Conservation (phyloP, 768 basidiomycete genomes). For the Leccinum subtestaceum region DNA sequence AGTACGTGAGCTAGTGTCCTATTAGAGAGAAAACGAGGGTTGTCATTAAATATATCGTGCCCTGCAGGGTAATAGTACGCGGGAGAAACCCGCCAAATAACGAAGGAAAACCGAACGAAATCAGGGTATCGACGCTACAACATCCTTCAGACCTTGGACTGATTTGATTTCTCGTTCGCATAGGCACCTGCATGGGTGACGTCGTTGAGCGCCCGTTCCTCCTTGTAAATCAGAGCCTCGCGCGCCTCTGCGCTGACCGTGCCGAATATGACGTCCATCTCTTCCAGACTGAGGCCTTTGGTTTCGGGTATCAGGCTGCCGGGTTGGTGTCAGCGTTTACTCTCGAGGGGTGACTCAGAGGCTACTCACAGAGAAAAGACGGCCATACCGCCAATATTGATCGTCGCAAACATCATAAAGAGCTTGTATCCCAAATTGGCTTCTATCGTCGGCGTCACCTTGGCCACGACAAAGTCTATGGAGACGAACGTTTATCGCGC, state of each 20-base stretch:
- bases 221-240: slow-evolving; percentile 47
- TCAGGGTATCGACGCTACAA: neutral
- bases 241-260: slow-evolving; percentile 54
- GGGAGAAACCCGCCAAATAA: neutral
- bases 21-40: too few species aligned
- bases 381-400: slow-evolving; percentile 71
- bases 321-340: neutral
- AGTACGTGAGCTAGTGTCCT: neutral
- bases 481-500: neutral
- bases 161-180: neutral
- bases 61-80: neutral
- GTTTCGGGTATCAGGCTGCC: slow-evolving; percentile 58
- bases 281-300: slow-evolving; percentile 53
- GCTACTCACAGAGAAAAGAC: slow-evolving; percentile 58
- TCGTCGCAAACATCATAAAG: slow-evolving; percentile 73
- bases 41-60: neutral
- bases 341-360: neutral
- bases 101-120: neutral
- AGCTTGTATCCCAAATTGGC: slow-evolving; percentile 67
- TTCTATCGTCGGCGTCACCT: slow-evolving; percentile 64
- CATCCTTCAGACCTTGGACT: slow-evolving; percentile 8
- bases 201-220: slow-evolving; percentile 33
- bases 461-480: slow-evolving; percentile 68
- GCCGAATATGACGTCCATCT: slow-evolving; percentile 60
- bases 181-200: neutral